phyloP scores from a whole-genome alignment of 2,329 filamentous ascomycete species.

The Verticillium isaacii region DNA sequence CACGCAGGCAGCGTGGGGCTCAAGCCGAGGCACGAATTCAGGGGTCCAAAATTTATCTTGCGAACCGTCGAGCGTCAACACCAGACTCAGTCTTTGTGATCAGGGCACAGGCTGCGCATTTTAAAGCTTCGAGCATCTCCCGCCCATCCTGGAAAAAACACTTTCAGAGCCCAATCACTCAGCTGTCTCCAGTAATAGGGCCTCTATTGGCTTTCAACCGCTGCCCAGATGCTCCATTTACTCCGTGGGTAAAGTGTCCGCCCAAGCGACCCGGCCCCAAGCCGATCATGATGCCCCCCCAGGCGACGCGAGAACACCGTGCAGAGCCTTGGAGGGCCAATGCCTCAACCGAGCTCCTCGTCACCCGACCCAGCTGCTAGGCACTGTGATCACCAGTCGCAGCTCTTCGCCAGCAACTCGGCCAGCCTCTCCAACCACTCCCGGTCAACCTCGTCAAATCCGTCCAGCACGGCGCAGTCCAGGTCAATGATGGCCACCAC shows the following conservation, averaged over 20 bases:
- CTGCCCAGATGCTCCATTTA: neutral
- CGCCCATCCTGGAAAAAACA: too few relatives aligned
- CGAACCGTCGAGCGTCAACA: too few relatives aligned
- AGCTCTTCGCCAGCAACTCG: constrained; percentile 50
- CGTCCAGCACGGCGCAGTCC: constrained; percentile 63
- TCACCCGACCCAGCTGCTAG: neutral
- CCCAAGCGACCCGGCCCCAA: neutral
- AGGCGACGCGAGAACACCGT: neutral
- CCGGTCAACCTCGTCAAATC: constrained; percentile 67
- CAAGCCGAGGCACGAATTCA: too few relatives aligned
- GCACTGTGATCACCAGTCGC: constrained; percentile 54
- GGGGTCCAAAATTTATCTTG: too few relatives aligned
- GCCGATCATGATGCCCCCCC: neutral
- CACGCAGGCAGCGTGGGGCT: too few relatives aligned
- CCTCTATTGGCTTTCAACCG: too few relatives aligned
- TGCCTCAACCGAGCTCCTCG: neutral
- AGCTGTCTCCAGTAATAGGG: too few relatives aligned
- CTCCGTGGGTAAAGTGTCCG: neutral
- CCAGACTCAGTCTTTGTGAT: too few relatives aligned
- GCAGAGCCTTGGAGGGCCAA: neutral
- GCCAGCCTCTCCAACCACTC: constrained; percentile 63
- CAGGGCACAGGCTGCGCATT: too few relatives aligned
- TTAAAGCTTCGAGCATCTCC: too few relatives aligned
- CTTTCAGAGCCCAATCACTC: too few relatives aligned
- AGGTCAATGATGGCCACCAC: constrained; percentile 75